These are phyloP conservation scores for Begonia peltatifolia DNA, from an alignment of 306 rosid species.

Conservation along the genomic window DNA sequence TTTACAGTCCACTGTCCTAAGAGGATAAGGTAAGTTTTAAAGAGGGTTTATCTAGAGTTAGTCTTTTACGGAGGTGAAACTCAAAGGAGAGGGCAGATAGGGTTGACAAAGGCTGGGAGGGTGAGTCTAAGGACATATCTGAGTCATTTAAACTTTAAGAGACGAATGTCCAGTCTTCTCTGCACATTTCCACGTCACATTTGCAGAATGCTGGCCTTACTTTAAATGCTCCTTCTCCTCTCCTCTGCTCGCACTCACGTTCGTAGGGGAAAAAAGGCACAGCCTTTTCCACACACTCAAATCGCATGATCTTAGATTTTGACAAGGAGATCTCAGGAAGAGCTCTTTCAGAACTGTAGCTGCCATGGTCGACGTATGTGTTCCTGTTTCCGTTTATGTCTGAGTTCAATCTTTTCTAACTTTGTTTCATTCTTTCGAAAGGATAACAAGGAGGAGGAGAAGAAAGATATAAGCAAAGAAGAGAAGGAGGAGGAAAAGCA, in stretches of 20 bases:
- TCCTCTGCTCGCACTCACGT: constrained; percentile 1
- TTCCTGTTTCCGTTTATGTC: constrained; percentile 3
- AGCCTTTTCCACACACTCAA: neutral
- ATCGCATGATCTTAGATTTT: too few species aligned
- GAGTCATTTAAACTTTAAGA: constrained; percentile 17
- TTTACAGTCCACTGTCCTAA: too few species aligned
- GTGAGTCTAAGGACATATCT: constrained; percentile 1
- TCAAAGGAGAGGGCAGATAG: too few species aligned
- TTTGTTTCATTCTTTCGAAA: too few species aligned
- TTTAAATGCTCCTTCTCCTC: constrained; percentile 16
- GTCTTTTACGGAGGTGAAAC: too few species aligned
- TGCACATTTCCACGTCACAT: constrained; percentile 43
- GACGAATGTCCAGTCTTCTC: constrained; percentile 17
- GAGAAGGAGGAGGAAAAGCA: neutral
- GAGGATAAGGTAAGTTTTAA: too few species aligned
- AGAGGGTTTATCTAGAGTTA: too few species aligned
- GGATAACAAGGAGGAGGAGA: constrained; percentile 11
- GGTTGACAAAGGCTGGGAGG: too few species aligned
- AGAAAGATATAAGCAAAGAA: neutral
- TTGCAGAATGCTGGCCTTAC: constrained; percentile 33
- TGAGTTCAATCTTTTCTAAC: constrained; percentile 8
- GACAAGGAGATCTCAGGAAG: too few species aligned
- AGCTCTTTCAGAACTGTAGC: constrained; percentile 3
- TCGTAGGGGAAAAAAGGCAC: constrained; percentile 4
- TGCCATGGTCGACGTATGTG: constrained; percentile 74